A percentile compares a stretch with the other conserved stretches of the same genome.
Conservation (phyloP, 148 eudicot species). For the Vaccinium myrtillus region DNA sequence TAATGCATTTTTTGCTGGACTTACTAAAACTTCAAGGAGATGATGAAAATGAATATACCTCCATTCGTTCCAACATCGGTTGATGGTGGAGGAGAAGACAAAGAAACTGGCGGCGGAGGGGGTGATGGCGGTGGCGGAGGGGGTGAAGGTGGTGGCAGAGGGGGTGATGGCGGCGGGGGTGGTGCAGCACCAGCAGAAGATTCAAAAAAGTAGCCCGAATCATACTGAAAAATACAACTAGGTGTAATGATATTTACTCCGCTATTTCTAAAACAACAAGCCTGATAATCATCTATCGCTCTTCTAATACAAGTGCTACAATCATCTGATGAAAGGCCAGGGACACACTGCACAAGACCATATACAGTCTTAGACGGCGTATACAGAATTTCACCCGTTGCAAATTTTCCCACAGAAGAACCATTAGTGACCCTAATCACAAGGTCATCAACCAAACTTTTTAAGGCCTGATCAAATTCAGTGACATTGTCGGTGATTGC, state of each 20-base stretch:
- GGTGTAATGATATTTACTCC: not conserved
- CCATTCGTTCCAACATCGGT: no score
- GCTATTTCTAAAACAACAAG: not conserved
- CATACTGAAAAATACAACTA: not conserved
- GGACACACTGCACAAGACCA: constrained; percentile 32
- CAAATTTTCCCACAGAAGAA: constrained; percentile 17
- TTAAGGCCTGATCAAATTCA: constrained; percentile 11
- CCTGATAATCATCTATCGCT: not conserved
- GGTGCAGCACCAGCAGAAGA: constrained; percentile 18
- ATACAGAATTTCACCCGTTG: constrained; percentile 19
- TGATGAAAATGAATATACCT: not conserved
- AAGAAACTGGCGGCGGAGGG: no score
- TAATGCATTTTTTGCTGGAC: not conserved
- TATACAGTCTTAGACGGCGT: constrained; percentile 12
- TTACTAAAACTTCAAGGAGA: not conserved
- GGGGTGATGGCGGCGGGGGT: not conserved
- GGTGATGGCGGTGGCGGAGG: no score
- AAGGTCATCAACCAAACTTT: constrained; percentile 4
- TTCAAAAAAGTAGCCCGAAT: not conserved
- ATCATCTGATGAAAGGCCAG: constrained; percentile 19
- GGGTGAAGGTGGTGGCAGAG: not conserved
- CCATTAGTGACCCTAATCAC: constrained; percentile 18
- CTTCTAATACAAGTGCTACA: constrained; percentile 18
- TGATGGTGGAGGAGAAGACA: no score
- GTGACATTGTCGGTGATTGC: not conserved